Conservation (phyloP, 164 flowering plant species). For the Magnolia kwangsiensis region DNA sequence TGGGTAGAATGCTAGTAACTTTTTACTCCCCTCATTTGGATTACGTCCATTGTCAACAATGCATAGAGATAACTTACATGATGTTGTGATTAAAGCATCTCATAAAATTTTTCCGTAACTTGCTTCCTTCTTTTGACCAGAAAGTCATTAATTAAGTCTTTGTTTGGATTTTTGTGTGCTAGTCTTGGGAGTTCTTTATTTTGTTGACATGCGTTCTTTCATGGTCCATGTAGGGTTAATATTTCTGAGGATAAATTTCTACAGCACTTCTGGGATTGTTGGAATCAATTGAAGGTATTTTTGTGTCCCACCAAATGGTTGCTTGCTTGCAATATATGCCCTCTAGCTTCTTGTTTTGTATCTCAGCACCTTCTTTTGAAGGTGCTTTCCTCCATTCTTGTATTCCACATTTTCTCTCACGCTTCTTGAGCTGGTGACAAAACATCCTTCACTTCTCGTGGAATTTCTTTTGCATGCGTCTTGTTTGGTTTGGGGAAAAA, state of each 20-base stretch:
- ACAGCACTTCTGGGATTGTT: conserved; percentile 77
- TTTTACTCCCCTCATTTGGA: too few species aligned
- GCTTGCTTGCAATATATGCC: not conserved
- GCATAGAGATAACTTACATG: not conserved
- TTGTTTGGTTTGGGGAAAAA: not conserved
- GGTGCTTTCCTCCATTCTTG: not conserved
- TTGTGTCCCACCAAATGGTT: conserved; percentile 6
- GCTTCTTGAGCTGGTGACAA: not conserved
- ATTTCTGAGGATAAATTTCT: conserved; percentile 73
- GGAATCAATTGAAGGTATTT: conserved; percentile 65
- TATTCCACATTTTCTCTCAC: not conserved
- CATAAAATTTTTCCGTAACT: not conserved
- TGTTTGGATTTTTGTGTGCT: not conserved
- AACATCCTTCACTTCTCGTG: not conserved
- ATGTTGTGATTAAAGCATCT: not conserved
- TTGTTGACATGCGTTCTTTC: not conserved
- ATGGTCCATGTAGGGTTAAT: conserved; percentile 48
- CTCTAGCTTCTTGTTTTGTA: not conserved
- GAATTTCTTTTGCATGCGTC: not conserved
- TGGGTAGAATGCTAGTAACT: too few species aligned
- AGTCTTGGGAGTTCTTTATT: not conserved
- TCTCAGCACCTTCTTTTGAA: too few species aligned
- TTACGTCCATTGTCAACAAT: too few species aligned
- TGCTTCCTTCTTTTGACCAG: not conserved
- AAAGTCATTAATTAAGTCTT: not conserved